Percentiles rank a stretch among this genome's conserved stretches.
Conservation (phyloP, 1,139 yeast species). For the Kodamaea sp. region DNA sequence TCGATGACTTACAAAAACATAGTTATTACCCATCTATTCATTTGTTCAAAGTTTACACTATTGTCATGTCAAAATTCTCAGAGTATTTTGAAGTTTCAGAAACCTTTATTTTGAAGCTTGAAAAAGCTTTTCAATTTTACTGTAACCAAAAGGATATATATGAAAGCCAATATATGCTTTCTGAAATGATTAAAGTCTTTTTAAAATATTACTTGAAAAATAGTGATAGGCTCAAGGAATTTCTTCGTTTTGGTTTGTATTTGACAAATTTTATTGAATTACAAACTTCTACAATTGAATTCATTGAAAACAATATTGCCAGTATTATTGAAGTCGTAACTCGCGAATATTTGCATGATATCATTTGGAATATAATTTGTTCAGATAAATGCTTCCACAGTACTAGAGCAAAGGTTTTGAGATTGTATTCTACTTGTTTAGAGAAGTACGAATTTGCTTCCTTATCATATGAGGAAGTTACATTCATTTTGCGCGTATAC, state of each 20-base stretch:
- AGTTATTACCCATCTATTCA: conserved; percentile 5
- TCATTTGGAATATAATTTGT: conserved; percentile 24
- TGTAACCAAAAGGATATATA: not conserved
- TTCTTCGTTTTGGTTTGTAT: conserved; percentile 28
- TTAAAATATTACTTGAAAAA: conserved; percentile 15
- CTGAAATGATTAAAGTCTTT: conserved; percentile 27
- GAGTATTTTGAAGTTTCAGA: not conserved
- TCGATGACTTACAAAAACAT: not conserved
- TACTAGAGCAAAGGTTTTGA: conserved; percentile 40
- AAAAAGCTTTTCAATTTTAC: no score
- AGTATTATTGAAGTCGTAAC: conserved; percentile 6
- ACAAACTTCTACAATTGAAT: conserved; percentile 40
- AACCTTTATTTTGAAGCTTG: no score
- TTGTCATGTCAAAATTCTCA: conserved; percentile 2
- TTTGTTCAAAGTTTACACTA: conserved; percentile 5
- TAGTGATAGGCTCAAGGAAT: conserved; percentile 16
- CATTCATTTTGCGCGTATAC: not conserved
- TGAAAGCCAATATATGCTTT: conserved; percentile 16
- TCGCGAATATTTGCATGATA: not conserved
- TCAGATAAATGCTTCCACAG: conserved; percentile 35
- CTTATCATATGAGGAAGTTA: not conserved
- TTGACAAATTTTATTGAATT: conserved; percentile 47
- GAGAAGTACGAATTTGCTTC: conserved; percentile 1
- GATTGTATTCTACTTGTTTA: conserved; percentile 24
- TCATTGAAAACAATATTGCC: conserved; percentile 17